Base-by-base conservation (phyloP, 208 protist genomes). In the Wallacemonas rigidus region DNA sequence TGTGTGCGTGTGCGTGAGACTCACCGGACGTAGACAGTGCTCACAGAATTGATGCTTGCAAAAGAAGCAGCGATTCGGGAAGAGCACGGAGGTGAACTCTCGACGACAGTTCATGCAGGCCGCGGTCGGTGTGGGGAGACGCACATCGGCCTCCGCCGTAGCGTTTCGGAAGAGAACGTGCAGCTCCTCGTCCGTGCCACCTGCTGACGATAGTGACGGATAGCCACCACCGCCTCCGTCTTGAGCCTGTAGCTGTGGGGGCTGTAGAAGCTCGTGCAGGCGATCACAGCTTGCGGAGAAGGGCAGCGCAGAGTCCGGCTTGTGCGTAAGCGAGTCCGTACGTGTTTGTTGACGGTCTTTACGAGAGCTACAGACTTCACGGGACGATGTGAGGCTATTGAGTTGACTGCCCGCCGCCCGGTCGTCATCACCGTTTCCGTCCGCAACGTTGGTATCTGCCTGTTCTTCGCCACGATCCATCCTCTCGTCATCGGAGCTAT, bases 51-150 rank as follows among this genome's bases (percentile, higher is more conserved):
- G 82, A 50, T 76, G 51, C 15, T 77, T 83, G 69, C 89, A 94
- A 12, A 83, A 90, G 70, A 86, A 92, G 65, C 89, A 95, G 40
- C 83, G 80, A 60, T 82, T 77, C 45, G 87, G 87, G 74, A 78
- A 89, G 3, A 89, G 44, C 11, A 84, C 61, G 6, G 87, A 91
- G 45, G 78, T 84, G 57, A 92, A 92, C 60, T 91, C 81, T 55
- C 71, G 55, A 62, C 81, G 87, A 72, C 88, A 90, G 58, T 89
- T 79, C 44, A 74, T 48, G 58, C 88, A 93, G 50, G 81, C 77
- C 12, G 79, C 65, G 2, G 67, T 72, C 17, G 62, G 58, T 43
- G 72, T 69, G 9, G 88, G 83, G 44, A 83, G 58, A 15, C 81
- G 80, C 58, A 84, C 72, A 64, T 91, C 85, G 14, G 47, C 44